Evolutionary conservation across 805 yeast genomes (phyloP).

Genomic region (Gaillardinia entomophila): DNA sequence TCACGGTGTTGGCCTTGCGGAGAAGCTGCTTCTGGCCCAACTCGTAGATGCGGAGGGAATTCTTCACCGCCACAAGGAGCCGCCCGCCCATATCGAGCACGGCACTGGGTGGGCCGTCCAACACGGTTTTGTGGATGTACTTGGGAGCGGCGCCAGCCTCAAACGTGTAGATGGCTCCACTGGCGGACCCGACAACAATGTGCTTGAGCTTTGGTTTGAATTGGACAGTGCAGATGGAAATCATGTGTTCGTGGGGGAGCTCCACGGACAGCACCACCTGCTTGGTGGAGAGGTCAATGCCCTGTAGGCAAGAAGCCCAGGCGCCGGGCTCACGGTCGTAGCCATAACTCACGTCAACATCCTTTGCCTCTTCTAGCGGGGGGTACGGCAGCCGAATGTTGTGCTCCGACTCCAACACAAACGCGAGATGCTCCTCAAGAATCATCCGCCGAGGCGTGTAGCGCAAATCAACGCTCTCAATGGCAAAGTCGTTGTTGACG

Average conservation of each 20-base stretch:
- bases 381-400: slow-evolving; percentile 26
- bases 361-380: slow-evolving; percentile 5
- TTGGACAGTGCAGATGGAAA: slow-evolving; percentile 28
- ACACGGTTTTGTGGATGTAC: slow-evolving; percentile 55
- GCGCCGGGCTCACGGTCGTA: slow-evolving; percentile 17
- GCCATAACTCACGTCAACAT: slow-evolving; percentile 34
- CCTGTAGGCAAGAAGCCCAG: slow-evolving; percentile 55
- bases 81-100: slow-evolving; percentile 50
- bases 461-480: slow-evolving; percentile 34
- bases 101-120: slow-evolving; percentile 44
- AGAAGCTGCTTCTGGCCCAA: slow-evolving; percentile 77
- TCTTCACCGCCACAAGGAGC: slow-evolving; percentile 53
- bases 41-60: slow-evolving; percentile 55
- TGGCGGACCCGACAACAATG: slow-evolving; percentile 43
- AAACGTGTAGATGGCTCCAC: slow-evolving; percentile 32
- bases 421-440: slow-evolving; percentile 20
- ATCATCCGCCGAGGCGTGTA: slow-evolving; percentile 47
- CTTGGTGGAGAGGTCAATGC: slow-evolving; percentile 28
- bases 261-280: slow-evolving; percentile 40
- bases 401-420: slow-evolving; percentile 43
- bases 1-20: slow-evolving; percentile 49
- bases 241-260: slow-evolving; percentile 38
- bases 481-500: slow-evolving; percentile 19
- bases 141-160: slow-evolving; percentile 26
- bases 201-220: slow-evolving; percentile 20